A percentile compares a stretch with the other conserved stretches of the same genome.
These are phyloP conservation scores for Limonium bicolor DNA, from an alignment of 148 eudicot species.

Conservation along the genomic window DNA sequence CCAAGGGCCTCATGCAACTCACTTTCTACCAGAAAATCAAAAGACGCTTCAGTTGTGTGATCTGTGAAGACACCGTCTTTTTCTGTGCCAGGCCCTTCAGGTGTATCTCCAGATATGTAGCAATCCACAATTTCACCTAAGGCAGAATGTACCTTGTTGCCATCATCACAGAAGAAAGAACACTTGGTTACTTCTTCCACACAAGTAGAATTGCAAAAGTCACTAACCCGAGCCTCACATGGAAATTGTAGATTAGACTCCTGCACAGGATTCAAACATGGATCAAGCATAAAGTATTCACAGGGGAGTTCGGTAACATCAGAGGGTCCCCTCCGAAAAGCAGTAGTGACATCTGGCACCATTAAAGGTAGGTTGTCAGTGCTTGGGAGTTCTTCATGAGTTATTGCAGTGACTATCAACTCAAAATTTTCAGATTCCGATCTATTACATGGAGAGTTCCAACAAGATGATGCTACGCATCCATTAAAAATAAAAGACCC, in stretches of 20 bases:
- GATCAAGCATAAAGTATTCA: too few relatives aligned
- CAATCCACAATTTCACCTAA: too few relatives aligned
- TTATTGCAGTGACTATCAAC: slow-evolving; percentile 2
- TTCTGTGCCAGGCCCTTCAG: slow-evolving; percentile 2
- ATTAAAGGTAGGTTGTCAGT: slow-evolving; percentile 9
- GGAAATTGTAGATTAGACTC: too few relatives aligned
- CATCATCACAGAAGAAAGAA: too few relatives aligned
- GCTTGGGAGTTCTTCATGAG: slow-evolving; percentile 10
- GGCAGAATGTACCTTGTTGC: too few relatives aligned
- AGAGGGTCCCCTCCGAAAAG: slow-evolving; percentile 5
- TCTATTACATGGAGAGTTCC: background rate
- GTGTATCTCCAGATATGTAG: slow-evolving; percentile 14
- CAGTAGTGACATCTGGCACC: slow-evolving; percentile 1
- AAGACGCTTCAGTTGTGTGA: slow-evolving; percentile 8
- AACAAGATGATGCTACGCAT: slow-evolving; percentile 10
- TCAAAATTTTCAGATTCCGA: slow-evolving; percentile 14
- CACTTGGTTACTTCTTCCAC: too few relatives aligned
- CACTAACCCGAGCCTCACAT: too few relatives aligned
- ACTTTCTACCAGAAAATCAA: slow-evolving; percentile 20
- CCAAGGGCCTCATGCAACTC: slow-evolving; percentile 36
- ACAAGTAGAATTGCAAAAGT: too few relatives aligned
- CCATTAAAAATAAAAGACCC: slow-evolving; percentile 10
- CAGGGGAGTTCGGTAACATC: slow-evolving; percentile 1
- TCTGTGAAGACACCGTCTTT: slow-evolving; percentile 1
- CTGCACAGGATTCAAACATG: too few relatives aligned